Evolutionary conservation across 1,284 basidiomycete species (phyloP).

Genomic region (Irpex lacteus): DNA sequence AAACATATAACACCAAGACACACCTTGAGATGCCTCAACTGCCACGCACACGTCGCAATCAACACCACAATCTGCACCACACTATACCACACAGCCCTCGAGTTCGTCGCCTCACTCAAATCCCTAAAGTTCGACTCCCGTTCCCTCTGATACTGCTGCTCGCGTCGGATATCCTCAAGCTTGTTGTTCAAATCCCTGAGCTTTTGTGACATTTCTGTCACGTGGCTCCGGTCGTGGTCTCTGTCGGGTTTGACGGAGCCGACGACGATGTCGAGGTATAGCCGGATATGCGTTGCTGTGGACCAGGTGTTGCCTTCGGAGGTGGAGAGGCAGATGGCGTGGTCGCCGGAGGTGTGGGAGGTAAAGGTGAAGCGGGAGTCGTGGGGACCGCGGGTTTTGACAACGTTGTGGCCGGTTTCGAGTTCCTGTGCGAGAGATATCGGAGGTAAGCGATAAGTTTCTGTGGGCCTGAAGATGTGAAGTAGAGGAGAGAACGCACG

Average conservation of each 20-base stretch:
- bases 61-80: constrained; percentile 85
- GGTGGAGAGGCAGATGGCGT: constrained; percentile 92
- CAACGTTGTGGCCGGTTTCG: constrained; percentile 72
- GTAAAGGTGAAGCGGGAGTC: constrained; percentile 97
- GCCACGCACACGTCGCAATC: constrained; percentile 87
- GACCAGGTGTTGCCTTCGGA: constrained; percentile 74
- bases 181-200: constrained; percentile 92
- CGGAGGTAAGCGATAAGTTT: constrained; percentile 8
- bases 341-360: constrained; percentile 94
- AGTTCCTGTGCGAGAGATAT: constrained; percentile 57
- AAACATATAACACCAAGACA: constrained; percentile 25
- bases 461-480: constrained; percentile 13
- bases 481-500: constrained; percentile 41
- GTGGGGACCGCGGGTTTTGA: constrained; percentile 84
- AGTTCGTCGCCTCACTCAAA: constrained; percentile 86
- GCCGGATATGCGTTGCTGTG: constrained; percentile 83
- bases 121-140: constrained; percentile 90
- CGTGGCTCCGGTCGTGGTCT: constrained; percentile 84
- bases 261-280: constrained; percentile 93
- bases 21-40: constrained; percentile 88
- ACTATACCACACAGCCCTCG: constrained; percentile 91
- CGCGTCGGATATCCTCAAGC: constrained; percentile 88
- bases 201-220: constrained; percentile 83
- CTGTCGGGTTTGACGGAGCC: constrained; percentile 81
- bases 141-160: constrained; percentile 98